These are phyloP conservation scores for Psilocybe sp. DNA, from an alignment of 768 basidiomycete genomes.

Conservation along the genomic window DNA sequence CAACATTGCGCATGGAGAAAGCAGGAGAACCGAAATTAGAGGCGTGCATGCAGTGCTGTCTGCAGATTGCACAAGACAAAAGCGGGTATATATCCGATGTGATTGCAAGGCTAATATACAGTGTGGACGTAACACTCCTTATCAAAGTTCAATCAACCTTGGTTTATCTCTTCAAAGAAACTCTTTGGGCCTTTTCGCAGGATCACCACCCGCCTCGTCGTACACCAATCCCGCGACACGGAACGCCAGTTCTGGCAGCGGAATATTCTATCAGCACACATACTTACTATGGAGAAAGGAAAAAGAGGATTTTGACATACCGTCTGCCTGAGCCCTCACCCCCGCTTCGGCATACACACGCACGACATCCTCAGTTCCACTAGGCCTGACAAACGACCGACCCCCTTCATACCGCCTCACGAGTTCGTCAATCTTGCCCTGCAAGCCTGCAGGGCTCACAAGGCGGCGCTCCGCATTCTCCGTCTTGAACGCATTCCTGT, in stretches of 20 bases:
- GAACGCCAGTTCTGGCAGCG: conserved; percentile 69
- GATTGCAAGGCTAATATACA: too few species aligned
- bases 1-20: too few species aligned
- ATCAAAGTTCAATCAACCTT: background rate
- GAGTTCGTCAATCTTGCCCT: conserved; percentile 78
- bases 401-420: conserved; percentile 79
- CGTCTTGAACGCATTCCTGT: conserved; percentile 83
- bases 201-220: conserved; percentile 80
- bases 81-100: too few species aligned
- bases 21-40: too few species aligned
- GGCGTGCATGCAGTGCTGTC: too few species aligned
- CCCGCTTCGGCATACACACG: conserved; percentile 95
- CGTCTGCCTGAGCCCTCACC: conserved; percentile 71
- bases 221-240: conserved; percentile 85
- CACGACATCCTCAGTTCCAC: conserved; percentile 98
- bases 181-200: conserved; percentile 71
- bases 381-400: conserved; percentile 91
- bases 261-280: background rate
- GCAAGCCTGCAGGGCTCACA: conserved; percentile 75
- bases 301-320: conserved; percentile 42
- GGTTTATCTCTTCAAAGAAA: conserved; percentile 48
- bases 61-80: too few species aligned
- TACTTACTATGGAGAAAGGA: background rate
- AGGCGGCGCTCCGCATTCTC: conserved; percentile 92
- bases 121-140: too few species aligned